phyloP scores from a whole-genome alignment of 805 yeast species.

The Yamadazyma insecticola region DNA sequence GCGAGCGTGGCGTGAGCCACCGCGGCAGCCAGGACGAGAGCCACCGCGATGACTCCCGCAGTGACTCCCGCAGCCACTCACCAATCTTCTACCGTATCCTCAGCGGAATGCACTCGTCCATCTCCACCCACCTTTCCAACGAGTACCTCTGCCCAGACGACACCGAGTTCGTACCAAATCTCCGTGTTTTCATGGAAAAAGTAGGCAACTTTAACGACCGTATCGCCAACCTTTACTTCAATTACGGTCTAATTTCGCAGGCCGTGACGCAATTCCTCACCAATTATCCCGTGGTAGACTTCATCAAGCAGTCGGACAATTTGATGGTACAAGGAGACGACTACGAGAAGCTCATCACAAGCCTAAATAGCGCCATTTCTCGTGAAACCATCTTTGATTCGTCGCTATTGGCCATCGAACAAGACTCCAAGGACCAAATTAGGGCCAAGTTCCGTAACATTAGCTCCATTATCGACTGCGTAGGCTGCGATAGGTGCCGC shows the following conservation, averaged over 20 bases:
- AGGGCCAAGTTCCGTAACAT: conserved; percentile 83
- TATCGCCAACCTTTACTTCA: conserved; percentile 83
- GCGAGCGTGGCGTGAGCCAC: too few species aligned
- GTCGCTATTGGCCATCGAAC: conserved; percentile 41
- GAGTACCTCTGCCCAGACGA: conserved; percentile 61
- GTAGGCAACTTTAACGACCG: conserved; percentile 91
- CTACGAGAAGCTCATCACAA: conserved; percentile 18
- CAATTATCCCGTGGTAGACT: conserved; percentile 16
- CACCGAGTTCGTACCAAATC: conserved; percentile 75
- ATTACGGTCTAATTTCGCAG: conserved; percentile 82
- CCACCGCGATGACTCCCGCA: too few species aligned
- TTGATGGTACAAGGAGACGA: conserved; percentile 45
- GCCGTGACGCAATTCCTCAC: conserved; percentile 61
- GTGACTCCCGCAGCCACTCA: too few species aligned
- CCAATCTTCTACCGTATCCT: conserved; percentile 80
- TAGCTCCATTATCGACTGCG: conserved; percentile 94
- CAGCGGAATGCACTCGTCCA: conserved; percentile 93
- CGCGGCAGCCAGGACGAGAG: too few species aligned
- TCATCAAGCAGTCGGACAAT: conserved; percentile 26
- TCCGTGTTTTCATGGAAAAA: conserved; percentile 76
- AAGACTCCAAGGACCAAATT: conserved; percentile 76
- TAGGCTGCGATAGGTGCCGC: conserved; percentile 96
- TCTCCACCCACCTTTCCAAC: conserved; percentile 86
- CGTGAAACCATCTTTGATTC: conserved; percentile 48
- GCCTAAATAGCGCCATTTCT: too few species aligned